Percentiles rank a stretch among this genome's conserved stretches.
phyloP scores from a whole-genome alignment of 352 stramenopile species.

The Globisporangium cederbergense region DNA sequence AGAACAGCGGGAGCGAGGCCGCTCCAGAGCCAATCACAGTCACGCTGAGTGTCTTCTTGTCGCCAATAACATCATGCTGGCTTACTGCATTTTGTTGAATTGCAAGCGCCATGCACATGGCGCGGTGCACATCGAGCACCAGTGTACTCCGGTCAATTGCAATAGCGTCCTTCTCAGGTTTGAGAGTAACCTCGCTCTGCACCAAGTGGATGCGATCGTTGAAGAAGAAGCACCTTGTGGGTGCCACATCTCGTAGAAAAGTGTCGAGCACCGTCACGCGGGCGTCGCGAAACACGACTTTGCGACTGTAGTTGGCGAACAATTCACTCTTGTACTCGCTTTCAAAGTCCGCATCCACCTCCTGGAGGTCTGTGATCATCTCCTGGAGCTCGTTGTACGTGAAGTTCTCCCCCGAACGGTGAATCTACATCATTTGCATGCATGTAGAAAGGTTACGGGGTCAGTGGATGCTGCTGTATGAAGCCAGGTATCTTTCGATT shows the following conservation, averaged over 20 bases:
- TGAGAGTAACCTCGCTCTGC: conserved; percentile 64
- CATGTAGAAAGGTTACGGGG: not conserved
- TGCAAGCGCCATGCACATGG: conserved; percentile 40
- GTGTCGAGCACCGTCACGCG: conserved; percentile 66
- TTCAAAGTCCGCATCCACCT: conserved; percentile 53
- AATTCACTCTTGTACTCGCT: conserved; percentile 56
- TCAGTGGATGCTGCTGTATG: not conserved
- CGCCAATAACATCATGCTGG: not conserved
- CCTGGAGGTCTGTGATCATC: conserved; percentile 54
- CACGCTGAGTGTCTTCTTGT: conserved; percentile 20
- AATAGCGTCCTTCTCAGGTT: not conserved
- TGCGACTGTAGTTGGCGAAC: conserved; percentile 49
- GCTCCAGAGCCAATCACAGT: conserved; percentile 56
- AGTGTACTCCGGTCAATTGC: conserved; percentile 41
- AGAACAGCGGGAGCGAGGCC: conserved; percentile 49
- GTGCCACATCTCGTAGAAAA: conserved; percentile 28
- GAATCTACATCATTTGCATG: conserved; percentile 35
- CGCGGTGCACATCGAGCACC: conserved; percentile 67
- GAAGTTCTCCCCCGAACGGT: conserved; percentile 69
- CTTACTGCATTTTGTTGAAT: conserved; percentile 15
- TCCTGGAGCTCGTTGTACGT: conserved; percentile 63
- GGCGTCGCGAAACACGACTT: conserved; percentile 45
- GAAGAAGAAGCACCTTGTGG: conserved; percentile 69
- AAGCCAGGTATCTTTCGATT: not conserved
- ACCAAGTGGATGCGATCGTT: conserved; percentile 66